Conservation (phyloP, 768 basidiomycete genomes). For the Termitomyces sp. region DNA sequence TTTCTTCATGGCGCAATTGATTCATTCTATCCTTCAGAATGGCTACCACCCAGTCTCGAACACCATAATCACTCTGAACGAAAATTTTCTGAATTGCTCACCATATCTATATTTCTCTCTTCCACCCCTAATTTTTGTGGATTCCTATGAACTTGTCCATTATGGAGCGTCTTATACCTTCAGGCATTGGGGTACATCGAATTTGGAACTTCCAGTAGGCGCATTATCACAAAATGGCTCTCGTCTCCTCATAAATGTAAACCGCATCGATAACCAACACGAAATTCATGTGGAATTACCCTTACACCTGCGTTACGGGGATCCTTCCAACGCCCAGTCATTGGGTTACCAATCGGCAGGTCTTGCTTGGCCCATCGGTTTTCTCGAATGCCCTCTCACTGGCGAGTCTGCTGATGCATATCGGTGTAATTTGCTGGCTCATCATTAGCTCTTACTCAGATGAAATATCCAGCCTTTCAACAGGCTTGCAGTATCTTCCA, state of each 20-base stretch:
- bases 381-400: conserved; percentile 32
- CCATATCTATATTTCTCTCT: conserved; percentile 36
- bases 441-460: neutral
- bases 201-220: conserved; percentile 42
- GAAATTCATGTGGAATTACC: conserved; percentile 35
- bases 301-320: conserved; percentile 44
- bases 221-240: conserved; percentile 28
- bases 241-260: conserved; percentile 22
- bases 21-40: conserved; percentile 24
- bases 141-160: conserved; percentile 44
- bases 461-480: conserved; percentile 1
- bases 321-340: conserved; percentile 16
- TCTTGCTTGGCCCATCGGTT: conserved; percentile 34
- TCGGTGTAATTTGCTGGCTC: neutral
- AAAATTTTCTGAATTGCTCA: conserved; percentile 24
- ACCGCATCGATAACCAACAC: conserved; percentile 1
- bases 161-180: conserved; percentile 34
- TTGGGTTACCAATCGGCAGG: conserved; percentile 23
- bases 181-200: conserved; percentile 37
- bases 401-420: conserved; percentile 17
- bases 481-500: conserved; percentile 8
- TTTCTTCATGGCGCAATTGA: conserved; percentile 21
- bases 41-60: conserved; percentile 38
- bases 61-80: conserved; percentile 22
- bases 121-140: conserved; percentile 42